These are phyloP conservation scores for Cichorium intybus DNA, from an alignment of 140 eudicot genomes.

Conservation along the genomic window DNA sequence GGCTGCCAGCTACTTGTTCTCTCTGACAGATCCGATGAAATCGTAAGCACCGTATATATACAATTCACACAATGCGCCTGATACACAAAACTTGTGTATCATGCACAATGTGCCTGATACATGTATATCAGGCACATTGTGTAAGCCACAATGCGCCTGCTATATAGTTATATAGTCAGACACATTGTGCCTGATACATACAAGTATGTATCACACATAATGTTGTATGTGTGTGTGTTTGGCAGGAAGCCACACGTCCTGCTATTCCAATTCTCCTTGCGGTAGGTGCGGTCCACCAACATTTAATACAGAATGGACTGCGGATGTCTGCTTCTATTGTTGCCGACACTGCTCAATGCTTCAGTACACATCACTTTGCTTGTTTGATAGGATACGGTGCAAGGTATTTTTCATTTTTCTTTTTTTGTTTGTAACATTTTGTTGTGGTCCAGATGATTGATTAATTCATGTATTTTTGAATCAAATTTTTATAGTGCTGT, in stretches of 20 bases:
- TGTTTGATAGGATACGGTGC: slow-evolving; percentile 99
- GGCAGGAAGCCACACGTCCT: slow-evolving; percentile 91
- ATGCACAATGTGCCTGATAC: too few species aligned
- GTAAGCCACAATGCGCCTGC: neutral
- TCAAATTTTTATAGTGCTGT: slow-evolving; percentile 59
- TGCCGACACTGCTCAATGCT: slow-evolving; percentile 99
- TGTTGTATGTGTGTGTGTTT: slow-evolving; percentile 14
- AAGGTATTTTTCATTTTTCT: slow-evolving; percentile 45
- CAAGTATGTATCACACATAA: too few species aligned
- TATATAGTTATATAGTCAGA: too few species aligned
- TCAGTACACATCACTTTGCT: slow-evolving; percentile 99
- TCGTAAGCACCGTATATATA: slow-evolving; percentile 42
- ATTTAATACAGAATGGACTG: slow-evolving; percentile 92
- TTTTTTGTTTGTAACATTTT: neutral
- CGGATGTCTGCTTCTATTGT: slow-evolving; percentile 97
- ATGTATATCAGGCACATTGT: too few species aligned
- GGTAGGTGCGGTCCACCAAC: slow-evolving; percentile 99
- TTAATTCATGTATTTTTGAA: neutral
- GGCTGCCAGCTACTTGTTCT: slow-evolving; percentile 97
- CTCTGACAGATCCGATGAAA: slow-evolving; percentile 91
- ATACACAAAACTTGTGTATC: too few species aligned
- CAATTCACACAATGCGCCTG: too few species aligned
- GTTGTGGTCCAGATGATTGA: neutral
- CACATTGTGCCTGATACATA: too few species aligned
- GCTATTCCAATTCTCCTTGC: slow-evolving; percentile 98